A percentile compares a stretch with the other conserved stretches of the same genome.
Conservation (phyloP, 116 monocot genomes). For the Thalassia testudinum region DNA sequence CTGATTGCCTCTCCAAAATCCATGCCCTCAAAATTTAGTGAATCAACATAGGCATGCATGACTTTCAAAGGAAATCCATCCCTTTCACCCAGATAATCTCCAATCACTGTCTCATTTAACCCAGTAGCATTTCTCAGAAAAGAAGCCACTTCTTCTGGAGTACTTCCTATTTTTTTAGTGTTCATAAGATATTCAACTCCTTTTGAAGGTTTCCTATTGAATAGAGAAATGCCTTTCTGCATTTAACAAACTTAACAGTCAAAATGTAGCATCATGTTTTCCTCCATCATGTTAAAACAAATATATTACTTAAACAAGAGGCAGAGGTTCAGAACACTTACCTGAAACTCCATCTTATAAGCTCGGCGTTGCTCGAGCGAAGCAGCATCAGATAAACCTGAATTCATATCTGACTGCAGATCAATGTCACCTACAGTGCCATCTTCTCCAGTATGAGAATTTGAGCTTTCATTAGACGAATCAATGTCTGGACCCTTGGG, state of each 20-base stretch:
- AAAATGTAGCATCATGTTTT: not conserved
- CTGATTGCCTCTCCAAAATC: slow-evolving; percentile 92
- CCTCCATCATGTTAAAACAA: not conserved
- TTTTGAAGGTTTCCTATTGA: slow-evolving; percentile 92
- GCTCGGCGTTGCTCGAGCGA: slow-evolving; percentile 83
- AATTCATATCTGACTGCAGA: slow-evolving; percentile 46
- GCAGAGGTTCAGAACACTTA: not conserved
- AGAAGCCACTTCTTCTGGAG: slow-evolving; percentile 80
- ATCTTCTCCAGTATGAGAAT: slow-evolving; percentile 48
- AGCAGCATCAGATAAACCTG: slow-evolving; percentile 57
- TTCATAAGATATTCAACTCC: slow-evolving; percentile 89
- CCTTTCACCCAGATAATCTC: slow-evolving; percentile 90
- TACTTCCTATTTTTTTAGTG: slow-evolving; percentile 64
- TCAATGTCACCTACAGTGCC: slow-evolving; percentile 49
- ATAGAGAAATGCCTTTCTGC: slow-evolving; percentile 98
- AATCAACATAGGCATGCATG: slow-evolving; percentile 98
- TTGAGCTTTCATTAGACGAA: slow-evolving; percentile 31
- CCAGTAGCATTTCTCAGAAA: slow-evolving; percentile 74
- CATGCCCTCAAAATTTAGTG: slow-evolving; percentile 78
- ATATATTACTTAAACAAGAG: not conserved
- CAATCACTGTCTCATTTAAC: slow-evolving; percentile 78
- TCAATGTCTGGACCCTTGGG: slow-evolving; percentile 35
- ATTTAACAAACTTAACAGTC: slow-evolving; percentile 21
- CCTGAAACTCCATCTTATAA: slow-evolving; percentile 83
- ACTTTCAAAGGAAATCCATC: slow-evolving; percentile 94